Evolutionary conservation across 106 monocot genomes (phyloP), one percentile per base, ranked within the genome.

Genomic region (Agapanthus africanus): DNA sequence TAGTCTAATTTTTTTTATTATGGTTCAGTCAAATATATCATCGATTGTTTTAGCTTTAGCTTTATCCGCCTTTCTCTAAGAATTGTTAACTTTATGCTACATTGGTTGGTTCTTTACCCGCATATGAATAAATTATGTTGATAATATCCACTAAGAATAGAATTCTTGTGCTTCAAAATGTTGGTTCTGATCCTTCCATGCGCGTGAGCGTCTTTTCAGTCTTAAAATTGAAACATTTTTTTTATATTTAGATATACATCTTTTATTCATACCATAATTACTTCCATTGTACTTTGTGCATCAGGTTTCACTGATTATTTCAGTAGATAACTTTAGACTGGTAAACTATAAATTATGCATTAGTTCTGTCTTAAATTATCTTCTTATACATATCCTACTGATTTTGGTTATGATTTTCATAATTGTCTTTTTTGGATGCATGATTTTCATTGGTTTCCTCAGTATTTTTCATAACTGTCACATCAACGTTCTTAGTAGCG

Each of bases 381-480:
- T 38, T 18, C 7, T 11, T 28, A n/a, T 37, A 18, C 63, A 35
- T 33, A 6, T 16, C 16, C 28, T 63, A 37, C 37, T 52, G 38
- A 70, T 50, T 11, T 52, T 70, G 63, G 36, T 76, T 35, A 52
- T 65, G 30, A 71, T 71, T 39, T 71, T 59, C 61, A 36, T 59
- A 36, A 65, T 65, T 52, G 64, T 68, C n/a, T n/a, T n/a, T n/a
- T n/a, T n/a, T n/a, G n/a, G n/a, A n/a, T n/a, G n/a, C n/a, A n/a
- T n/a, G n/a, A n/a, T n/a, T n/a, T n/a, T n/a, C n/a, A n/a, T n/a
- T n/a, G n/a, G n/a, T n/a, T n/a, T n/a, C n/a, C n/a, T n/a, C n/a
- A n/a, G n/a, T n/a, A n/a, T n/a, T n/a, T n/a, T n/a, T n/a, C n/a
- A n/a, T n/a, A n/a, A n/a, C n/a, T n/a, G n/a, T n/a, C 37, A 21